Evolutionary conservation across 345 rosid species (phyloP), one percentile per base, ranked within the genome.

Genomic region (Diplotaxis tenuifolia): DNA sequence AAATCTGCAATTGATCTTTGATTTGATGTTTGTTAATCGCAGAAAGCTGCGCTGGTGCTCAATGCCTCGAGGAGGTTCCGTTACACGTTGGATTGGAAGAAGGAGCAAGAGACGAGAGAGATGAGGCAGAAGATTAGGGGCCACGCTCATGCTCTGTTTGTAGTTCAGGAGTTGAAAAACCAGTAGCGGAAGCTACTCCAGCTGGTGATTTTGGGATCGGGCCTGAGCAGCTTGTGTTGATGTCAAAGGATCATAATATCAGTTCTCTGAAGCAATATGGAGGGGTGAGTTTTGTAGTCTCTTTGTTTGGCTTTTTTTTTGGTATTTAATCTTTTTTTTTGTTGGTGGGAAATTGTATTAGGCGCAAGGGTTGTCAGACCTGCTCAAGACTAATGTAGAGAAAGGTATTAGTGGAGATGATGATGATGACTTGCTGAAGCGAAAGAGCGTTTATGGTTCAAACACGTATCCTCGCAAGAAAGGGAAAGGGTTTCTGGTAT

Each of bases 41-140:
- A 96, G 99, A 97, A 86, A 92, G 99, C 99, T 31, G 97, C 96
- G 0, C 83, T 96, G 60, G 99, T 96, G 66, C 85, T 96, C 52
- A 96, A 96, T 68, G 99, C 99, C 70, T 96, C 98, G 32, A 86
- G 99, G 52, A 87, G 99, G 21, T 96, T 96, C 69, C 87, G 99
- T 45, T 96, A 96, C 82, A 96, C 99, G 27, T 74, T 96, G 82
- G 95, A 96, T 81, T 84, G 92, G 83, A 89, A 88, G 74, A 92
- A 86, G 86, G 85, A 88, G 76, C 96, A 88, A 69, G 96, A 96
- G 79, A 88, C 79, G 78, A 85, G 57, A 34, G 80, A 78, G 47
- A 75, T 84, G 52, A 77, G 83, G 58, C 61, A 85, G 71, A 92
- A 83, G 82, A 86, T 96, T 45, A 87, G 93, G 68, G 82, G 89